phyloP scores from a whole-genome alignment of 805 yeast genomes.

The Ogataea siamensis region DNA sequence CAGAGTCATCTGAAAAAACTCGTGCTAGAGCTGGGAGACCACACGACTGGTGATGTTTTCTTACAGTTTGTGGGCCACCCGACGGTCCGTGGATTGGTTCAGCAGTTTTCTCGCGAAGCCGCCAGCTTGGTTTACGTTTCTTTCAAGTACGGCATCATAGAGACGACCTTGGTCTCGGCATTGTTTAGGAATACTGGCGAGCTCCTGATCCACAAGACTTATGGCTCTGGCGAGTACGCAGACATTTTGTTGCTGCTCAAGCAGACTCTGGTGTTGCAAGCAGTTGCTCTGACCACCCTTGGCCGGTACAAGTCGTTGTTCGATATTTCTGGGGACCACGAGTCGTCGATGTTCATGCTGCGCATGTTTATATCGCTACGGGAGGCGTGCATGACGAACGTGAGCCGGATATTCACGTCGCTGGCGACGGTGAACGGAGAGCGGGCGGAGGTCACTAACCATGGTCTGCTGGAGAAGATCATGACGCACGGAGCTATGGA shows the following conservation, averaged over 20 bases:
- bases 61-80: slow-evolving; percentile 19
- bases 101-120: slow-evolving; percentile 27
- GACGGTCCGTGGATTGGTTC: slow-evolving; percentile 23
- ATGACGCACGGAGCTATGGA: slow-evolving; percentile 25
- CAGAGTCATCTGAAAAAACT: slow-evolving; percentile 16
- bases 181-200: slow-evolving; percentile 30
- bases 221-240: slow-evolving; percentile 2
- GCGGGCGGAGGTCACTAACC: slow-evolving; percentile 8
- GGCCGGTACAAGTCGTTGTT: slow-evolving; percentile 26
- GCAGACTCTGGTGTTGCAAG: slow-evolving; percentile 27
- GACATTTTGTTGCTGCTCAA: slow-evolving; percentile 15
- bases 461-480: slow-evolving; percentile 20
- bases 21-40: slow-evolving; percentile 19
- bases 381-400: slow-evolving; percentile 24
- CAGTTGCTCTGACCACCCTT: slow-evolving; percentile 28
- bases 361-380: slow-evolving; percentile 28
- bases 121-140: slow-evolving; percentile 21
- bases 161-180: slow-evolving; percentile 25
- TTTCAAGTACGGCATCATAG: slow-evolving; percentile 26
- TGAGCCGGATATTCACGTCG: slow-evolving; percentile 22
- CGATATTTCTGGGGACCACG: slow-evolving; percentile 28
- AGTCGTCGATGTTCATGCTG: slow-evolving; percentile 24
- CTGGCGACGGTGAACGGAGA: slow-evolving; percentile 17
- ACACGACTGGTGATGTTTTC: slow-evolving; percentile 13
- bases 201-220: slow-evolving; percentile 13